Evolutionary conservation across 345 rosid species (phyloP).

Genomic region (Arabidopsis thaliana): TAIR10.1 NC_003074.8:23035501-23036000

Average conservation of each 20-base stretch:
- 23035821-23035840: slow-evolving; percentile 86
- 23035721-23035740: slow-evolving; percentile 95
- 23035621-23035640: neutral
- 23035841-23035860: slow-evolving; percentile 81
- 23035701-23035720: slow-evolving; percentile 90
- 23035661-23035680: slow-evolving; percentile 62
- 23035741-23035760: slow-evolving; percentile 83
- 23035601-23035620: slow-evolving; percentile 8
- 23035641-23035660: neutral
- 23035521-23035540: slow-evolving; percentile 1
- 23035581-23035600: slow-evolving; percentile 87
- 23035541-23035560: slow-evolving; percentile 90
- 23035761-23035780: slow-evolving; percentile 91
- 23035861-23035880: slow-evolving; percentile 91
- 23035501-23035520: slow-evolving; percentile 5
- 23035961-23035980: slow-evolving; percentile 3
- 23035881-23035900: slow-evolving; percentile 56
- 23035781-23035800: slow-evolving; percentile 99
- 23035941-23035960: neutral
- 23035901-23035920: slow-evolving; percentile 24
- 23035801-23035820: slow-evolving; percentile 92
- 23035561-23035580: slow-evolving; percentile 85
- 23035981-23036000: slow-evolving; percentile 90
- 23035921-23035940: neutral
- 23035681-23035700: slow-evolving; percentile 92